These are phyloP conservation scores for Vanrija sp. DNA, from an alignment of 1,284 basidiomycete genomes.

Conservation along the genomic window DNA sequence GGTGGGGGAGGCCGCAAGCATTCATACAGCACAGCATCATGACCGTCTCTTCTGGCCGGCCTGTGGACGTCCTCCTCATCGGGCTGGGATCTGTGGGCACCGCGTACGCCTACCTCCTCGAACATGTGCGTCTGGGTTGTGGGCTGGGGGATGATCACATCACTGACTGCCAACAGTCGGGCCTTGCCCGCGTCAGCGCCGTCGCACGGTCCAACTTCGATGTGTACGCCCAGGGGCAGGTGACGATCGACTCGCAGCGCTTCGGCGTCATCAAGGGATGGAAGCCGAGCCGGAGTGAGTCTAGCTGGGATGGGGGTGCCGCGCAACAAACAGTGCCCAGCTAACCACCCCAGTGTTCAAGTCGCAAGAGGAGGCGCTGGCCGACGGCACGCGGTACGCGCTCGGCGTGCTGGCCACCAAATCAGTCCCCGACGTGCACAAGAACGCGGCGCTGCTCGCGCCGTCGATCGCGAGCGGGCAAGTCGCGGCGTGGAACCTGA, in stretches of 20 bases:
- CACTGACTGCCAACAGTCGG: slow-evolving; percentile 44
- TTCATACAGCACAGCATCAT: too few relatives aligned
- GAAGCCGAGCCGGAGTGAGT: slow-evolving; percentile 60
- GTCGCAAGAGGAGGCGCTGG: slow-evolving; percentile 57
- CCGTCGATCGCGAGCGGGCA: slow-evolving; percentile 59
- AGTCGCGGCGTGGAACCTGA: slow-evolving; percentile 58
- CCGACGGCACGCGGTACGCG: slow-evolving; percentile 56
- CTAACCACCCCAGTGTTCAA: slow-evolving; percentile 53
- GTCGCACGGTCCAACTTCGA: slow-evolving; percentile 71
- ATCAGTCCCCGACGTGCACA: slow-evolving; percentile 62
- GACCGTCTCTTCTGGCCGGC: slow-evolving; percentile 6
- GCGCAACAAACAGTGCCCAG: too few relatives aligned
- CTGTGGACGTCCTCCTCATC: slow-evolving; percentile 49
- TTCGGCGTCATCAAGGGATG: slow-evolving; percentile 60
- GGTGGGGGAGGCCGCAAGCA: too few relatives aligned
- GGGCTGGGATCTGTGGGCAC: slow-evolving; percentile 55
- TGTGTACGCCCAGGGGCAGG: slow-evolving; percentile 53
- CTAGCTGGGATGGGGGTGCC: neutral
- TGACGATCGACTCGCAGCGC: slow-evolving; percentile 59
- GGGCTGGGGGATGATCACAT: too few relatives aligned
- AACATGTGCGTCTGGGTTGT: slow-evolving; percentile 33
- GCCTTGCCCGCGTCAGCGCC: slow-evolving; percentile 63
- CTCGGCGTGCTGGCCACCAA: slow-evolving; percentile 69
- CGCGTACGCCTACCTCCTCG: slow-evolving; percentile 61
- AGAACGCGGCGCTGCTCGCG: slow-evolving; percentile 59